Evolutionary conservation across 1,139 yeast species (phyloP), one percentile per base, ranked within the genome.

Genomic region (Kazachstania sp.): DNA sequence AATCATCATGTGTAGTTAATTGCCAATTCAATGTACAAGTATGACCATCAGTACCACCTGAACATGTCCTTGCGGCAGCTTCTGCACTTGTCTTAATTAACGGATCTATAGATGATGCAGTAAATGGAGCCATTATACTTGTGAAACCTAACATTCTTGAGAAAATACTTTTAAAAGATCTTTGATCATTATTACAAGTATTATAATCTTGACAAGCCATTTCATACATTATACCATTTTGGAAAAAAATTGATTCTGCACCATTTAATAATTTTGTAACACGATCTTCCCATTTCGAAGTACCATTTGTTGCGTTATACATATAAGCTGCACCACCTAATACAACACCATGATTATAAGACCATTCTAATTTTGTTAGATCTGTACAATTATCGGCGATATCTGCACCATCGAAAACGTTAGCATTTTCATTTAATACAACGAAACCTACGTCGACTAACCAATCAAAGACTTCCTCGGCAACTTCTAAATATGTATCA

Each of bases 1-100:
- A 58, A 3, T 78, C 81, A 66, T 85, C 94, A 79, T 84, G 81
- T 9, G 72, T 68, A 9, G 61, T 60, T 11, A 52, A 51, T 36
- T 62, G 59, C 94, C 94, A 85, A 58, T 75, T 70, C 53, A 77
- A 69, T 26, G 92, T 92, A 67, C 94, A 85, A 0, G 92, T 83
- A 52, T 78, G 80, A n/a, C 83, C 83, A 61, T 83, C 90, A 1
- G 67, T 52, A 52, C 92, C 92, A 47, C 94, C 94, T 18, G 74
- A 65, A 61, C 94, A 86, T 1, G 90, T 74, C 52, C 69, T 68
- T 0, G 90, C 86, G 6, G 90, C 92, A 1, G 78, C 92, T 30
- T 55, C 57, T 1, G 92, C 87, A 37, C 81, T 72, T 6, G 68
- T 51, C 40, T 66, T 66, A 36, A 80, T 52, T 56, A 71, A 70